Conservation (phyloP, 805 yeast genomes). For the Suhomyces xylopsoci region DNA sequence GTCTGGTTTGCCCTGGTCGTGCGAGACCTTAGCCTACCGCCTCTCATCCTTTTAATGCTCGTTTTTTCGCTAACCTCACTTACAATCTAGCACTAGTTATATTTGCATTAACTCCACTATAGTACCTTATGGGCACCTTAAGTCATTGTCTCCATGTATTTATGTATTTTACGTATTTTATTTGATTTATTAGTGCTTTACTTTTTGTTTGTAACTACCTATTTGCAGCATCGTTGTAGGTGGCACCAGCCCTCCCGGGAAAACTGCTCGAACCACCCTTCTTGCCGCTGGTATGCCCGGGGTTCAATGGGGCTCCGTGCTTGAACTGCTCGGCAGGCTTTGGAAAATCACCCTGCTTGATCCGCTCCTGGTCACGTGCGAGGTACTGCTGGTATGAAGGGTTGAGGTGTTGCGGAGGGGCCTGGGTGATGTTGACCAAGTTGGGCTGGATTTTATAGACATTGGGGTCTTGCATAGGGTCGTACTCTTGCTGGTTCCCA, state of each 20-base stretch:
- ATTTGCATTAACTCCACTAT: no score
- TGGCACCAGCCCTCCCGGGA: constrained; percentile 38
- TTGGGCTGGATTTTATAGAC: constrained; percentile 31
- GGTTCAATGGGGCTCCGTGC: constrained; percentile 35
- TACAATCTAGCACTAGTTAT: no score
- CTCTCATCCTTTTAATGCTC: no score
- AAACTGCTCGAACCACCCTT: constrained; percentile 30
- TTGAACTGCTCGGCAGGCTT: constrained; percentile 22
- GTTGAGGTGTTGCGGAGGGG: constrained; percentile 34
- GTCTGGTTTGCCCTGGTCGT: no score
- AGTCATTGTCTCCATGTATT: no score
- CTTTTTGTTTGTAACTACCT: background rate
- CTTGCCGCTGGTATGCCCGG: constrained; percentile 19
- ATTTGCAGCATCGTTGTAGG: constrained; percentile 36
- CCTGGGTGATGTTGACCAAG: constrained; percentile 34
- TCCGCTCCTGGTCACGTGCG: constrained; percentile 28
- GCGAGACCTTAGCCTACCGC: no score
- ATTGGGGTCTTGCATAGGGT: constrained; percentile 16
- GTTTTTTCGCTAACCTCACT: no score
- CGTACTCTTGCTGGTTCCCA: background rate
- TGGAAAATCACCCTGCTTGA: constrained; percentile 32
- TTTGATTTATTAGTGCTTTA: no score
- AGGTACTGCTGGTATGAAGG: constrained; percentile 37
- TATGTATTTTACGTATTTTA: no score
- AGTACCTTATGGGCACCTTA: no score